A percentile compares a stretch with the other conserved stretches of the same genome.
These are phyloP conservation scores for Leccinum pellstonianum DNA, from an alignment of 768 basidiomycete species.

Conservation along the genomic window DNA sequence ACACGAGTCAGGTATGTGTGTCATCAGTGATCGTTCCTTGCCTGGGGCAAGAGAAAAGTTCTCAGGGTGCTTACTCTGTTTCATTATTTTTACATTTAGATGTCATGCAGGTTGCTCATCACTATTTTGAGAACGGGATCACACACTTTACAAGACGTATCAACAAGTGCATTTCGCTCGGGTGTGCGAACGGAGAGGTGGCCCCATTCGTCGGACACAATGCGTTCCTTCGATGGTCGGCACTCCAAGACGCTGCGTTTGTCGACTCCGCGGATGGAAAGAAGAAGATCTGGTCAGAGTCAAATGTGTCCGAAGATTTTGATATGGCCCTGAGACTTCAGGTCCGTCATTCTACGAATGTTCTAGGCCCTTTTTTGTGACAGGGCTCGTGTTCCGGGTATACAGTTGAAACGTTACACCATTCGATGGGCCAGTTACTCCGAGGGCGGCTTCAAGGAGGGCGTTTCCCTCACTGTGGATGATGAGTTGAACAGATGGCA, in stretches of 20 bases:
- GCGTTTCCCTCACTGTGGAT: constrained; percentile 87
- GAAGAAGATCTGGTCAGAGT: constrained; percentile 75
- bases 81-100: constrained; percentile 37
- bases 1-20: constrained; percentile 72
- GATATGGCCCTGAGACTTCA: constrained; percentile 63
- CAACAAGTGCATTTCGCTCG: constrained; percentile 79
- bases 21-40: constrained; percentile 22
- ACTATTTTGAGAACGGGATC: constrained; percentile 91
- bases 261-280: constrained; percentile 50
- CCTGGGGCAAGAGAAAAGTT: background rate
- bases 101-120: constrained; percentile 87
- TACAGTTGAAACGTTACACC: constrained; percentile 21
- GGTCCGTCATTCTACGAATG: constrained; percentile 14
- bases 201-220: constrained; percentile 83
- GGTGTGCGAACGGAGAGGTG: constrained; percentile 76
- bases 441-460: constrained; percentile 87
- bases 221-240: constrained; percentile 87
- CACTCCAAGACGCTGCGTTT: constrained; percentile 83
- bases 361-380: background rate
- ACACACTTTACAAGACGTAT: constrained; percentile 87
- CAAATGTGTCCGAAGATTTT: constrained; percentile 69
- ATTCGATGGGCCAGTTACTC: constrained; percentile 80
- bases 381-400: background rate
- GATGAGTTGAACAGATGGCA: constrained; percentile 96
- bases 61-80: constrained; percentile 1